Conservation (phyloP, 768 basidiomycete genomes). For the Pisolithus orientalis region DNA sequence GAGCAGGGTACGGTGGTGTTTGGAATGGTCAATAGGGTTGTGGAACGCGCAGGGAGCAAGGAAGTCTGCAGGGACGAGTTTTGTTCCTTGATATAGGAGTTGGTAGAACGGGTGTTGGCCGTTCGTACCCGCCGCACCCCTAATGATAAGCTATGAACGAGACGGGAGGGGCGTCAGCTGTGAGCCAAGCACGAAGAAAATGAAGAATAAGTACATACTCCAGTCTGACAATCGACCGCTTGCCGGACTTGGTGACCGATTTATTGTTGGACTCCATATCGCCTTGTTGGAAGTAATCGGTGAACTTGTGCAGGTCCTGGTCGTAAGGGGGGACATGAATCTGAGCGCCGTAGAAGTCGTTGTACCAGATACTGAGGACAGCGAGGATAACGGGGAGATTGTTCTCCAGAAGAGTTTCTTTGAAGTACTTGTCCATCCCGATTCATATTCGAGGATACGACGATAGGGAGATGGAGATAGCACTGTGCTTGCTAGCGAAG, state of each 20-base stretch:
- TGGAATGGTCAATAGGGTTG: constrained; percentile 81
- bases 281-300: constrained; percentile 99
- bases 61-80: constrained; percentile 89
- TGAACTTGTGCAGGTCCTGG: constrained; percentile 98
- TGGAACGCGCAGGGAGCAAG: constrained; percentile 83
- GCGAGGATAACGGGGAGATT: constrained; percentile 93
- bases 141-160: constrained; percentile 84
- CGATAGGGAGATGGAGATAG: constrained; percentile 84
- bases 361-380: constrained; percentile 96
- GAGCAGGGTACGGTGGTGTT: constrained; percentile 95
- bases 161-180: background rate
- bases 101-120: constrained; percentile 99
- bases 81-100: constrained; percentile 94
- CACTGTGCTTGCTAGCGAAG: too few species aligned
- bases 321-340: constrained; percentile 97
- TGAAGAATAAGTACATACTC: constrained; percentile 45
- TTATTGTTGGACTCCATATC: constrained; percentile 99
- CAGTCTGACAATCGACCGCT: constrained; percentile 96
- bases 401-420: constrained; percentile 74
- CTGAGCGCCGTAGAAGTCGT: constrained; percentile 96
- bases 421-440: constrained; percentile 98
- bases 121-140: constrained; percentile 98
- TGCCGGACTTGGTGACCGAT: constrained; percentile 88
- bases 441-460: constrained; percentile 92
- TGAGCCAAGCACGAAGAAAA: background rate